Percentiles rank a stretch among this genome's conserved stretches.
Evolutionary conservation across 2,329 filamentous ascomycete genomes (phyloP).

Genomic region (Fonsecaea pugnacius): DNA sequence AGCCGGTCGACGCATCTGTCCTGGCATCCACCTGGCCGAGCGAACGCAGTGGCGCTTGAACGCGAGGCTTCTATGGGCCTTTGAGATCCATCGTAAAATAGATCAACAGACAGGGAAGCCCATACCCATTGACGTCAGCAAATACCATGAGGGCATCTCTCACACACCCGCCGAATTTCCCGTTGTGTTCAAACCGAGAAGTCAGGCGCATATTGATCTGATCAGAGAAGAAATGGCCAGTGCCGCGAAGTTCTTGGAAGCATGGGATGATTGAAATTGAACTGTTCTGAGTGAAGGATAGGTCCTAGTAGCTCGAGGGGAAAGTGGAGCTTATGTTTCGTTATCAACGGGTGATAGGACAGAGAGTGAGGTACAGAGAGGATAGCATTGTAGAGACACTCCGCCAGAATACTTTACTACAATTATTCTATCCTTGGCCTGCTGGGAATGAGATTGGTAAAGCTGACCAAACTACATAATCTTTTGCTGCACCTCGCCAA

Average conservation of each 20-base stretch:
- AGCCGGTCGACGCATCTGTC: slow-evolving; percentile 9
- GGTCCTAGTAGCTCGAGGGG: too few species aligned
- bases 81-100: neutral
- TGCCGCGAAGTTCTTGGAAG: slow-evolving; percentile 16
- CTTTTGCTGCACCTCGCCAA: too few species aligned
- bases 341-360: too few species aligned
- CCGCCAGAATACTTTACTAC: too few species aligned
- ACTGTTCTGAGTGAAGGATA: too few species aligned
- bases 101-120: neutral
- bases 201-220: slow-evolving; percentile 16
- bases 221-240: slow-evolving; percentile 7
- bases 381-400: too few species aligned
- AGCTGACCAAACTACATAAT: too few species aligned
- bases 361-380: too few species aligned
- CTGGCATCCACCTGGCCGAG: slow-evolving; percentile 12
- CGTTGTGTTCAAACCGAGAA: slow-evolving; percentile 20
- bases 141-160: slow-evolving; percentile 7
- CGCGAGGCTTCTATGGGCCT: slow-evolving; percentile 2
- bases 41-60: neutral
- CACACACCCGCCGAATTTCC: slow-evolving; percentile 19
- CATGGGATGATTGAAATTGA: slow-evolving; percentile 15
- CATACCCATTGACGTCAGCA: neutral
- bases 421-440: too few species aligned
- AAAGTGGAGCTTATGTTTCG: too few species aligned
- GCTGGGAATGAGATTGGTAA: too few species aligned